phyloP scores from a whole-genome alignment of 805 yeast species.

The Wickerhamiella qilinensis region DNA sequence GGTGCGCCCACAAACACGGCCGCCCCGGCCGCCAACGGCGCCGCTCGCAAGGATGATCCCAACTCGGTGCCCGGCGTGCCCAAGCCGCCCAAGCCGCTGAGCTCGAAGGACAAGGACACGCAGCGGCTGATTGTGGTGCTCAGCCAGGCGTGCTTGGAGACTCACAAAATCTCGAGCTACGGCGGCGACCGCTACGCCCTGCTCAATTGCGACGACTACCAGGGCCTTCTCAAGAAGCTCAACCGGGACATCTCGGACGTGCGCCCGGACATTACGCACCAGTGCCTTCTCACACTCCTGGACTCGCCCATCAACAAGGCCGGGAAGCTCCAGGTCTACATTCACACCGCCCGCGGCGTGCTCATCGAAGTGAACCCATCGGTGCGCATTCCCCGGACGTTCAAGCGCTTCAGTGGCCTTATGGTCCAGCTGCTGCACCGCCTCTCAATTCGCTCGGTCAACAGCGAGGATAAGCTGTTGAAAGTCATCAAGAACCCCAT shows the following conservation, averaged over 20 bases:
- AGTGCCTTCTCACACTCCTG: slow-evolving; percentile 79
- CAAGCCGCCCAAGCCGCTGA: slow-evolving; percentile 63
- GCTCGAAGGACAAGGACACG: slow-evolving; percentile 72
- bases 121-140: slow-evolving; percentile 86
- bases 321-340: slow-evolving; percentile 89
- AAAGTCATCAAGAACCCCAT: slow-evolving; percentile 95
- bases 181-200: slow-evolving; percentile 88
- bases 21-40: slow-evolving; percentile 6
- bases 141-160: slow-evolving; percentile 89
- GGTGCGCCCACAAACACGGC: no score
- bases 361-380: slow-evolving; percentile 90
- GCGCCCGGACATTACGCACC: slow-evolving; percentile 98
- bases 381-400: slow-evolving; percentile 95
- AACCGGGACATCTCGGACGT: slow-evolving; percentile 96
- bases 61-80: slow-evolving; percentile 66
- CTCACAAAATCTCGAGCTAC: slow-evolving; percentile 65
- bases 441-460: slow-evolving; percentile 82
- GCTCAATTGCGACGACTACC: slow-evolving; percentile 96
- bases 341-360: slow-evolving; percentile 89
- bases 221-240: slow-evolving; percentile 86
- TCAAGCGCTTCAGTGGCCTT: slow-evolving; percentile 90
- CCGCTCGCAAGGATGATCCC: slow-evolving; percentile 13
- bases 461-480: slow-evolving; percentile 84
- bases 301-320: slow-evolving; percentile 99
- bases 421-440: slow-evolving; percentile 95